Evolutionary conservation across 495 filamentous ascomycete species (phyloP).

Genomic region (Neurospora sp.): DNA sequence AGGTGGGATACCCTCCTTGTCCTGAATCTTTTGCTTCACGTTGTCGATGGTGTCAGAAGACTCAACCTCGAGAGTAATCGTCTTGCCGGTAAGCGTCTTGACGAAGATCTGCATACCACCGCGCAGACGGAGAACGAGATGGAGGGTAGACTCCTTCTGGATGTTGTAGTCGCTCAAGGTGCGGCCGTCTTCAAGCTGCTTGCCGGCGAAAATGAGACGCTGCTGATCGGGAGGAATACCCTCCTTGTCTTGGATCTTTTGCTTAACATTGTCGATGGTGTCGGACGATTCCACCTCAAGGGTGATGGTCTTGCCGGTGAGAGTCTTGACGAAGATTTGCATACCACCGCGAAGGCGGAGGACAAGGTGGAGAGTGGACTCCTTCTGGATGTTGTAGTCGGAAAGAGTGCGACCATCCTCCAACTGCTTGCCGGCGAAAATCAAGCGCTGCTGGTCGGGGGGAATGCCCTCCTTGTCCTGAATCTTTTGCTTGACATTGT

Average conservation of each 20-base stretch:
- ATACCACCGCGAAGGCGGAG: constrained; percentile 97
- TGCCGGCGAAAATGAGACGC: constrained; percentile 91
- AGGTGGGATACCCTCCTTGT: constrained; percentile 98
- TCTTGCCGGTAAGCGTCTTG: constrained; percentile 78
- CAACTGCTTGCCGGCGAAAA: constrained; percentile 97
- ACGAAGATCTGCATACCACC: constrained; percentile 97
- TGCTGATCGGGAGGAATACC: constrained; percentile 92
- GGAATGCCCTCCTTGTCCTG: constrained; percentile 99
- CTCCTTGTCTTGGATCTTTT: constrained; percentile 82
- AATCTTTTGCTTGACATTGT: constrained; percentile 98
- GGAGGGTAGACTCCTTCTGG: constrained; percentile 95
- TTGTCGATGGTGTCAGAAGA: constrained; percentile 90
- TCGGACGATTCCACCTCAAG: constrained; percentile 94
- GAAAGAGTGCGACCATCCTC: constrained; percentile 94
- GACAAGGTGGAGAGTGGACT: constrained; percentile 89
- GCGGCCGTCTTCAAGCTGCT: constrained; percentile 80
- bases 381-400: constrained; percentile 99
- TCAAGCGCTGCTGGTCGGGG: constrained; percentile 95
- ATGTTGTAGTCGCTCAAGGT: constrained; percentile 95
- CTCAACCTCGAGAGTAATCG: constrained; percentile 86
- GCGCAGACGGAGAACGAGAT: constrained; percentile 92
- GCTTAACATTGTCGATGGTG: constrained; percentile 92
- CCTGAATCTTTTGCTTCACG: constrained; percentile 90
- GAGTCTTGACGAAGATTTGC: constrained; percentile 89
- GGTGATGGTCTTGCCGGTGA: constrained; percentile 97